Evolutionary conservation across 1,284 basidiomycete species (phyloP).

Genomic region (Boletellus sp.): DNA sequence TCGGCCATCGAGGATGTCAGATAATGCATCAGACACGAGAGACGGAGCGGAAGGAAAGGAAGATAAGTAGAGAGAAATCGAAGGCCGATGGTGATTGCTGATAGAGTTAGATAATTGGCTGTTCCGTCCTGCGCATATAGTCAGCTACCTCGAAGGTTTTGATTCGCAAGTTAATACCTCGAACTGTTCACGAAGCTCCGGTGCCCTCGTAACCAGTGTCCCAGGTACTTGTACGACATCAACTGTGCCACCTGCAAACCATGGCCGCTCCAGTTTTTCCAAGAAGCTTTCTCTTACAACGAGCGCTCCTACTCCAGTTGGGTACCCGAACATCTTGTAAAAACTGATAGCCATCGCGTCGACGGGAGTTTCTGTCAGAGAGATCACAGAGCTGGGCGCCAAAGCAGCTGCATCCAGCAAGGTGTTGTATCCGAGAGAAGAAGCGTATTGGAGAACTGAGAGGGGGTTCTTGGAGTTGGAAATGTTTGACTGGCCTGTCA

Average conservation of each 20-base stretch:
- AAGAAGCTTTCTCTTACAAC: slow-evolving; percentile 70
- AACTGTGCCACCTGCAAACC: slow-evolving; percentile 83
- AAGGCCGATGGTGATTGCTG: slow-evolving; percentile 71
- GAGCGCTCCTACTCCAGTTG: slow-evolving; percentile 80
- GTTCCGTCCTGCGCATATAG: slow-evolving; percentile 63
- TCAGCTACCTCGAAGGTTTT: slow-evolving; percentile 6
- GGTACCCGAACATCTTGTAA: slow-evolving; percentile 89
- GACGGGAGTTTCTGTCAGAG: slow-evolving; percentile 59
- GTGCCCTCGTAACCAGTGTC: slow-evolving; percentile 55
- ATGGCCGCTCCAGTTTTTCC: slow-evolving; percentile 58
- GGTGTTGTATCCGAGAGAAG: slow-evolving; percentile 65
- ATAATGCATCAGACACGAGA: slow-evolving; percentile 60
- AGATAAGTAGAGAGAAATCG: slow-evolving; percentile 72
- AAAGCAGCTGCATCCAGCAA: slow-evolving; percentile 79
- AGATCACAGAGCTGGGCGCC: slow-evolving; percentile 66
- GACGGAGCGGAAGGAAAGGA: slow-evolving; percentile 68
- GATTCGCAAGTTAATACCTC: slow-evolving; percentile 51
- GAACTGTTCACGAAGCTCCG: slow-evolving; percentile 65
- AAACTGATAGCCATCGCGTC: slow-evolving; percentile 82
- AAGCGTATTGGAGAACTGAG: slow-evolving; percentile 56
- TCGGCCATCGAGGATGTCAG: slow-evolving; percentile 52
- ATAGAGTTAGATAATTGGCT: slow-evolving; percentile 72
- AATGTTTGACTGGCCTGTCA: slow-evolving; percentile 80
- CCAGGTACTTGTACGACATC: slow-evolving; percentile 79
- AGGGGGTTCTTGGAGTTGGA: slow-evolving; percentile 63